Evolutionary conservation across 2,329 filamentous ascomycete genomes (phyloP).

Genomic region (Xylogone sp.): DNA sequence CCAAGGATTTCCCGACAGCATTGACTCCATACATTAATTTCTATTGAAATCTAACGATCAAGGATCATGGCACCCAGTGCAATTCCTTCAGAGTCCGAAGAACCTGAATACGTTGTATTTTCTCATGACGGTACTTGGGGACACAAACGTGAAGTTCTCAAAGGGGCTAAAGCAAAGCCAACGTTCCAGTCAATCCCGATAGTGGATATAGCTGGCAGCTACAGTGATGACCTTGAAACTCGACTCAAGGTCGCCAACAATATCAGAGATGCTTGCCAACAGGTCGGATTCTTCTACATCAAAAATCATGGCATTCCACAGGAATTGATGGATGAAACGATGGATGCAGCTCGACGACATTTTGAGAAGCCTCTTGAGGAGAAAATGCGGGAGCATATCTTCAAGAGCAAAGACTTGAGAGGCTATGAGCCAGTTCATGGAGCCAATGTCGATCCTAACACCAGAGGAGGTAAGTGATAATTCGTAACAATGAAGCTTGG

Average conservation of each 20-base stretch:
- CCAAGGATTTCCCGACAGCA: too few species aligned
- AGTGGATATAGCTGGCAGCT: conserved; percentile 25
- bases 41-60: too few species aligned
- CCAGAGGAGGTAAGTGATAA: conserved; percentile 21
- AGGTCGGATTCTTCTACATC: conserved; percentile 28
- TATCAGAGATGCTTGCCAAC: conserved; percentile 22
- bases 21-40: too few species aligned
- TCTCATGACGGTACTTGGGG: conserved; percentile 7
- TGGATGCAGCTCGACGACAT: conserved; percentile 25
- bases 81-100: not conserved
- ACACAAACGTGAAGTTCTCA: conserved; percentile 9
- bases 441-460: conserved; percentile 28
- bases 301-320: conserved; percentile 28
- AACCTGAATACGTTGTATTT: conserved; percentile 9
- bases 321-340: conserved; percentile 13
- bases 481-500: not conserved
- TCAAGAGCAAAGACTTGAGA: conserved; percentile 31
- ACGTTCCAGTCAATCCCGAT: conserved; percentile 30
- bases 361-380: conserved; percentile 27
- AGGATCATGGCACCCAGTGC: too few species aligned
- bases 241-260: conserved; percentile 20
- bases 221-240: conserved; percentile 16
- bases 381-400: conserved; percentile 32
- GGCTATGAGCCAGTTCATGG: conserved; percentile 33
- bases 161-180: conserved; percentile 8